Conservation (phyloP, 2,329 filamentous ascomycete species). For the Pyricularia grisea region DNA sequence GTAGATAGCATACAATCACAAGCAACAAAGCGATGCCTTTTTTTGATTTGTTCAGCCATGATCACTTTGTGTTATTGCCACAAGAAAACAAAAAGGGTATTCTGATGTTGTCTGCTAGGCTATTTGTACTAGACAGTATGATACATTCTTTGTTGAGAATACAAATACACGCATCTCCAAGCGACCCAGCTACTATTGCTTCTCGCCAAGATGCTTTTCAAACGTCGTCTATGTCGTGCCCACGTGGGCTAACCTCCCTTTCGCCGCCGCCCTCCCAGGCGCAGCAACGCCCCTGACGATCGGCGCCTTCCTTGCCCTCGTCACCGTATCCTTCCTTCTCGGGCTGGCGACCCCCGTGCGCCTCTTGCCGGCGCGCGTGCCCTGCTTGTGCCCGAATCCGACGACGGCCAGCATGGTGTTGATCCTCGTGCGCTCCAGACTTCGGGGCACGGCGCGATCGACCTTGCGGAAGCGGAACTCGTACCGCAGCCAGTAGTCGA, state of each 20-base stretch:
- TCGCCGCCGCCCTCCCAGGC: background rate
- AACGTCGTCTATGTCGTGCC: background rate
- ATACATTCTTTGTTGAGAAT: background rate
- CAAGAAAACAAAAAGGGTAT: background rate
- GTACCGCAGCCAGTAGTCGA: constrained; percentile 38
- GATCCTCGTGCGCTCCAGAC: background rate
- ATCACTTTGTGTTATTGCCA: background rate
- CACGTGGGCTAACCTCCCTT: background rate
- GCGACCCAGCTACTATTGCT: background rate
- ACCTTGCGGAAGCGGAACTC: constrained; percentile 41
- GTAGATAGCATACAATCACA: background rate
- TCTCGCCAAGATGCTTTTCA: background rate
- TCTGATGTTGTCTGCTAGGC: background rate
- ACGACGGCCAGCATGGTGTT: background rate
- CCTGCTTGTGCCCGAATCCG: background rate
- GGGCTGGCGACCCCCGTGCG: background rate
- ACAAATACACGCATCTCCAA: background rate
- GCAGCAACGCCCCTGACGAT: background rate
- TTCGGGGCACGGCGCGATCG: constrained; percentile 24
- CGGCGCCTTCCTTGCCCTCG: background rate
- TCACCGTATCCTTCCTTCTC: background rate
- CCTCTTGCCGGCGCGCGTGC: background rate
- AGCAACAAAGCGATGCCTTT: background rate
- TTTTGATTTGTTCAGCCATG: background rate
- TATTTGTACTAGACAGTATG: background rate